Evolutionary conservation across 495 filamentous ascomycete species (phyloP).

Genomic region (Neohortaea acidophila): DNA sequence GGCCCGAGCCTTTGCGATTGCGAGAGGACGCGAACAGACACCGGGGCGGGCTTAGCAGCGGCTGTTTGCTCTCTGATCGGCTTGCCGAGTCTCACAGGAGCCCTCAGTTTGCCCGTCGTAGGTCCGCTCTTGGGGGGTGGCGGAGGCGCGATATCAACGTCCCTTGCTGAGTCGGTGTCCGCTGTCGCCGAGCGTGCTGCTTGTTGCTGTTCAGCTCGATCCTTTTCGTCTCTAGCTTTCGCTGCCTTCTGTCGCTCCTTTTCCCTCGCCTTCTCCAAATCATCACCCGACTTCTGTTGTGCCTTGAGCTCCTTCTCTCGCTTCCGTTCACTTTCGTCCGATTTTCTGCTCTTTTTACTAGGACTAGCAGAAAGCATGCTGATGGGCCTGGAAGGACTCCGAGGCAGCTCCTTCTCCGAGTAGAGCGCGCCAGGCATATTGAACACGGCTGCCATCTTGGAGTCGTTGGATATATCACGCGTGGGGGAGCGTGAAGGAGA

Average conservation of each 20-base stretch:
- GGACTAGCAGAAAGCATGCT: constrained; percentile 11
- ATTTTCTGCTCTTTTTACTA: constrained; percentile 52
- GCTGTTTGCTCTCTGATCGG: constrained; percentile 50
- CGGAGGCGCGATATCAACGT: constrained; percentile 38
- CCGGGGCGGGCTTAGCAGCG: constrained; percentile 57
- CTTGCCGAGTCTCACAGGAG: constrained; percentile 46
- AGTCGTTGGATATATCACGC: constrained; percentile 11
- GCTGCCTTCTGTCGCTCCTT: constrained; percentile 37
- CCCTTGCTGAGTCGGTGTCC: constrained; percentile 31
- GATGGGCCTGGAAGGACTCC: constrained; percentile 3
- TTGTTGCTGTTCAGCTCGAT: constrained; percentile 11
- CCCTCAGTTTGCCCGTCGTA: constrained; percentile 33
- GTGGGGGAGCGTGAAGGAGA: constrained; percentile 27
- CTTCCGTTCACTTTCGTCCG: constrained; percentile 55
- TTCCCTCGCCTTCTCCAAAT: constrained; percentile 47
- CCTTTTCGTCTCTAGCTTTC: constrained; percentile 16
- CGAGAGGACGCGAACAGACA: constrained; percentile 60
- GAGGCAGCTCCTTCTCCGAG: constrained; percentile 11
- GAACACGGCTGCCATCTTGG: constrained; percentile 11
- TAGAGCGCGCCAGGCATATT: constrained; percentile 18
- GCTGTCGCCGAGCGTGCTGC: constrained; percentile 9
- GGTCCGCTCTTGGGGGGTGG: constrained; percentile 42
- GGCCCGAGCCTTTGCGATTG: constrained; percentile 29
- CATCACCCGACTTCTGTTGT: constrained; percentile 37
- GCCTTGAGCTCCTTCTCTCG: constrained; percentile 47